Base-by-base conservation (phyloP, 1,139 yeast species). In the Taiozyma sp. region DNA sequence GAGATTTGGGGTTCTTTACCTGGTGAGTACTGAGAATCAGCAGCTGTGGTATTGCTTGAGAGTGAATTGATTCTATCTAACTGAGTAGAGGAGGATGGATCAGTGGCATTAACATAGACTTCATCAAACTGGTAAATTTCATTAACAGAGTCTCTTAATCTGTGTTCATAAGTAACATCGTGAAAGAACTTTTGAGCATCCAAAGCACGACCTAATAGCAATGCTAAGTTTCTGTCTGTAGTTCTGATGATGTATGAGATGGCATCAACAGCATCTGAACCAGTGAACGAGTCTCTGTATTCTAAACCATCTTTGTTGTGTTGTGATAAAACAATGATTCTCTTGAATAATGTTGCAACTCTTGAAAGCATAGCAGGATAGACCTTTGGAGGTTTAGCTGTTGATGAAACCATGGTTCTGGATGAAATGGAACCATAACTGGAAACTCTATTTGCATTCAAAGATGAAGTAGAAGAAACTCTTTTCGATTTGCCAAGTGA, bases 131-230 rank as follows among this genome's bases (percentile, higher is more conserved):
- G 96, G 67, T 92, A 95, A 27, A 93, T 88, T 68, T 93, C 99
- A 64, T 80, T 82, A 19, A 78, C 79, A 1, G 96, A 88, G 69
- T 93, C 99, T 57, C 99, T 78, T 51, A 93, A 75, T 49, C 97
- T 75, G 66, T 92, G 98, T 61, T 91, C 96, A 68, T 93, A 93
- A 0, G 97, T 89, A 29, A 92, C 98, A 70, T 93, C 99, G 65
- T 91, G 97, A 69, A 93, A 91, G 54, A 90, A 81, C 68, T 89
- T 89, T 62, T 93, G 98, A 1, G 97, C 96, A 70, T 93, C 99
- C 54, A 93, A 74, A 0, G 98, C 87, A 57, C 99, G 78, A 24
- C 99, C 99, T 48, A 95, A 72, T 46, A 93, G 72, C 47, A 93
- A 72, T 0, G 98, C 98, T 64, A 93, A 72, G 61, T 91, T 92